These are phyloP conservation scores for Hanseniaspora vineae DNA, from an alignment of 805 yeast species.

Conservation along the genomic window DNA sequence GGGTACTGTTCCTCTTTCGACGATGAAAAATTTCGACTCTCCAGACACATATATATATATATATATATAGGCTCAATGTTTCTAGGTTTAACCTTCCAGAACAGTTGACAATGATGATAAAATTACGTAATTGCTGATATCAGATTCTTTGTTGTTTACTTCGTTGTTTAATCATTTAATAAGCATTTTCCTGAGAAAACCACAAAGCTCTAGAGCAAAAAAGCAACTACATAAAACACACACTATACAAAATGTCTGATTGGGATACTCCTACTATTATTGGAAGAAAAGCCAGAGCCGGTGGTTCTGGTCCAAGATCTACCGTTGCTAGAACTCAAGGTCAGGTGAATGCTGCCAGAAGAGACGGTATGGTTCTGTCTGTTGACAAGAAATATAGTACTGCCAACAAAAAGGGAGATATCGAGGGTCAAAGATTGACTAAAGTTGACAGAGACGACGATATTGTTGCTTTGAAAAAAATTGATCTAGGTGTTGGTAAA, in stretches of 20 bases:
- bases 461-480: constrained; percentile 82
- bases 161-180: too few relatives aligned
- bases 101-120: too few relatives aligned
- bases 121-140: too few relatives aligned
- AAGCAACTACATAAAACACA: not conserved
- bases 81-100: too few relatives aligned
- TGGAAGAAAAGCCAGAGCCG: constrained; percentile 80
- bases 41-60: too few relatives aligned
- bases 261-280: constrained; percentile 90
- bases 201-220: not conserved
- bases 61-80: too few relatives aligned
- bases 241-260: constrained; percentile 36
- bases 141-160: too few relatives aligned
- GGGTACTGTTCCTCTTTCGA: too few relatives aligned
- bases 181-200: too few relatives aligned
- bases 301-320: constrained; percentile 80
- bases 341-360: constrained; percentile 85
- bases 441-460: constrained; percentile 89
- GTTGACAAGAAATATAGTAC: constrained; percentile 88
- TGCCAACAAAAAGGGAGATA: constrained; percentile 45
- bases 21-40: too few relatives aligned
- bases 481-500: constrained; percentile 75
- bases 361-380: constrained; percentile 77
- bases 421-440: constrained; percentile 91
- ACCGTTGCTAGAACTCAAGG: constrained; percentile 67